These are phyloP conservation scores for Colletotrichum abscissum DNA, from an alignment of 2,329 filamentous ascomycete genomes.

Conservation along the genomic window DNA sequence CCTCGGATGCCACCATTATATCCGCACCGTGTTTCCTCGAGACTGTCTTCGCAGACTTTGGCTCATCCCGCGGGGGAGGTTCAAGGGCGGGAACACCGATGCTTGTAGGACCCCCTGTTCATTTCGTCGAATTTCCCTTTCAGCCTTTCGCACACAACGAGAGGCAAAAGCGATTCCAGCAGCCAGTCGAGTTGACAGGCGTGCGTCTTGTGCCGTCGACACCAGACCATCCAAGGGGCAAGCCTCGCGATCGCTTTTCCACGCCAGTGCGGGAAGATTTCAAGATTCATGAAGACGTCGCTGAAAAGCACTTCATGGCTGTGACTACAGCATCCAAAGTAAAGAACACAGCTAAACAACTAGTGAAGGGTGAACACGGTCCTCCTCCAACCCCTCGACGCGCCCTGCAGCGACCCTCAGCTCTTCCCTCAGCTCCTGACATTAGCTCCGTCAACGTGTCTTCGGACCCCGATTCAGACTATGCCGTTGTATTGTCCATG, in stretches of 20 bases:
- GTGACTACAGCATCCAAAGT: conserved; percentile 39
- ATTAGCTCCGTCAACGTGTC: conserved; percentile 77
- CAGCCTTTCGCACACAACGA: conserved; percentile 28
- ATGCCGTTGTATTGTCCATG: conserved; percentile 93
- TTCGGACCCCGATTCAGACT: conserved; percentile 78
- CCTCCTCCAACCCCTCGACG: conserved; percentile 69
- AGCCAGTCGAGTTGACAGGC: conserved; percentile 54
- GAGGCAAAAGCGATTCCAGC: conserved; percentile 37
- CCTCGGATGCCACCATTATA: conserved; percentile 82
- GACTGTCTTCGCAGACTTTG: conserved; percentile 76
- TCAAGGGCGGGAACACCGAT: conserved; percentile 78
- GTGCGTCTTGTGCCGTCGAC: conserved; percentile 54
- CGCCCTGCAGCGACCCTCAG: conserved; percentile 75
- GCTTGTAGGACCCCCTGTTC: conserved; percentile 64
- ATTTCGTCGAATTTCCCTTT: conserved; percentile 37
- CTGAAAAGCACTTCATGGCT: conserved; percentile 46
- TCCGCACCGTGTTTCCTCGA: conserved; percentile 84
- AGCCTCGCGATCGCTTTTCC: background rate
- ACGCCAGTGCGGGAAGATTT: background rate
- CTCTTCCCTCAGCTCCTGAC: conserved; percentile 79
- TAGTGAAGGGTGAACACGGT: conserved; percentile 59
- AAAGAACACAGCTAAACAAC: conserved; percentile 61
- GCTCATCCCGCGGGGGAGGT: conserved; percentile 66
- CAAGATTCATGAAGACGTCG: background rate
- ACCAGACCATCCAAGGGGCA: conserved; percentile 4